Conservation (phyloP, 768 basidiomycete species). For the Kwoniella pini region DNA sequence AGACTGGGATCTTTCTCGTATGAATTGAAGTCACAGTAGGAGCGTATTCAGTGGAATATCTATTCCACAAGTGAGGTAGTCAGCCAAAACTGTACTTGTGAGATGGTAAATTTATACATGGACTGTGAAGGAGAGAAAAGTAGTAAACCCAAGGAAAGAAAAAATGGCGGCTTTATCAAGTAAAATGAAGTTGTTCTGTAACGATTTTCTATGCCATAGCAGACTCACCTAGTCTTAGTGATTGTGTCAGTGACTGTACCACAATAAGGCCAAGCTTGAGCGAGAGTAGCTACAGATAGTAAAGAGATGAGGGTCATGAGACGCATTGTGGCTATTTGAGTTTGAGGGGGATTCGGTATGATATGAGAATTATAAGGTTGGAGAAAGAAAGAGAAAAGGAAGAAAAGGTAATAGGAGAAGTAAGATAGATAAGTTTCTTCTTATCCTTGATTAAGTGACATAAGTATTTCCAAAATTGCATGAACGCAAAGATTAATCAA, state of each 20-base stretch:
- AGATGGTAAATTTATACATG: too few relatives aligned
- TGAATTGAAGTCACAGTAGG: slow-evolving; percentile 9
- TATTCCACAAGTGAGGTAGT: background rate
- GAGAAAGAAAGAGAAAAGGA: background rate
- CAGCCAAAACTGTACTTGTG: background rate
- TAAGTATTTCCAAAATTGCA: too few relatives aligned
- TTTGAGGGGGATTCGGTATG: background rate
- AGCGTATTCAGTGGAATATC: slow-evolving; percentile 3
- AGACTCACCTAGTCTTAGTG: slow-evolving; percentile 8
- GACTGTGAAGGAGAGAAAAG: background rate
- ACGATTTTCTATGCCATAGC: too few relatives aligned
- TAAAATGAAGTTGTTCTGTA: background rate
- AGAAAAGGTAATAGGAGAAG: background rate
- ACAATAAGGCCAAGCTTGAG: slow-evolving; percentile 6
- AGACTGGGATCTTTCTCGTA: slow-evolving; percentile 12
- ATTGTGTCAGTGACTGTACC: slow-evolving; percentile 16
- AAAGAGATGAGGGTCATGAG: background rate
- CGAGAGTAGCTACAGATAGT: background rate
- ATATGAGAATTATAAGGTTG: background rate
- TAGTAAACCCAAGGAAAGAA: background rate
- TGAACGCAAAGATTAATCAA: background rate
- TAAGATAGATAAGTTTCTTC: too few relatives aligned
- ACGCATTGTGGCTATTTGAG: background rate
- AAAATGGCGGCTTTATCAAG: background rate
- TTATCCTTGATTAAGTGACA: too few relatives aligned